These are phyloP conservation scores for Claviceps fusiformis DNA, from an alignment of 2,329 filamentous ascomycete genomes.

Conservation along the genomic window DNA sequence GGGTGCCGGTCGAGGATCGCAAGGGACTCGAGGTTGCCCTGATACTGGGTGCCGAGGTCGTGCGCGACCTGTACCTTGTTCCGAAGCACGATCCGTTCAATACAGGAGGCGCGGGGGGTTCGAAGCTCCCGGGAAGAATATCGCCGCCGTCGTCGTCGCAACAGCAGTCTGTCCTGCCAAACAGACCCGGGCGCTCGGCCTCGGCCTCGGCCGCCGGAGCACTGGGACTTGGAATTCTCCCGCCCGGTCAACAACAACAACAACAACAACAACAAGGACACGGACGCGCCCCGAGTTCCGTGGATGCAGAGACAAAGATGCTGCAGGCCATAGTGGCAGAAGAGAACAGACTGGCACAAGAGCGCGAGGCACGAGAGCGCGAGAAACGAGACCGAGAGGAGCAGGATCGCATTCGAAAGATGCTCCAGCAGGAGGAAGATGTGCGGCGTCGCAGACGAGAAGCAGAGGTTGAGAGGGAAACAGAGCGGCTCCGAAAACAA, in stretches of 20 bases:
- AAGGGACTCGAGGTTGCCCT: constrained; percentile 85
- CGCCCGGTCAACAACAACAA: no score
- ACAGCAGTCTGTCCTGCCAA: constrained; percentile 13
- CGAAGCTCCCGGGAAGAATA: no score
- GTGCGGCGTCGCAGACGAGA: constrained; percentile 36
- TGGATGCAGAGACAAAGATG: constrained; percentile 67
- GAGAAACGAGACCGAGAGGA: constrained; percentile 41
- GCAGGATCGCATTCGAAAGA: constrained; percentile 43
- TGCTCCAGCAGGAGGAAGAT: constrained; percentile 53
- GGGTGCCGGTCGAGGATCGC: constrained; percentile 84
- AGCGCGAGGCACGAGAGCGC: constrained; percentile 43
- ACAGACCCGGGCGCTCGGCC: no score
- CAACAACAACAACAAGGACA: no score
- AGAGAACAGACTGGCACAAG: constrained; percentile 36
- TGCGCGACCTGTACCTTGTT: constrained; percentile 51
- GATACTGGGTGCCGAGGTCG: constrained; percentile 47
- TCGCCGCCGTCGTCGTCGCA: constrained; percentile 15
- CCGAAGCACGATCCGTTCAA: constrained; percentile 69
- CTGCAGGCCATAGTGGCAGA: constrained; percentile 41
- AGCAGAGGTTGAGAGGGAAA: constrained; percentile 61
- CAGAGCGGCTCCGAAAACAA: constrained; percentile 57
- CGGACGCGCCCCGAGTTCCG: constrained; percentile 7
- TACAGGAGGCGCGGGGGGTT: constrained; percentile 32
- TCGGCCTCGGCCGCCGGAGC: no score
- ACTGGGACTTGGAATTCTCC: no score